Evolutionary conservation across 805 yeast species (phyloP), one percentile per base, ranked within the genome.

Genomic region (Lipomyces yamanashiensis): DNA sequence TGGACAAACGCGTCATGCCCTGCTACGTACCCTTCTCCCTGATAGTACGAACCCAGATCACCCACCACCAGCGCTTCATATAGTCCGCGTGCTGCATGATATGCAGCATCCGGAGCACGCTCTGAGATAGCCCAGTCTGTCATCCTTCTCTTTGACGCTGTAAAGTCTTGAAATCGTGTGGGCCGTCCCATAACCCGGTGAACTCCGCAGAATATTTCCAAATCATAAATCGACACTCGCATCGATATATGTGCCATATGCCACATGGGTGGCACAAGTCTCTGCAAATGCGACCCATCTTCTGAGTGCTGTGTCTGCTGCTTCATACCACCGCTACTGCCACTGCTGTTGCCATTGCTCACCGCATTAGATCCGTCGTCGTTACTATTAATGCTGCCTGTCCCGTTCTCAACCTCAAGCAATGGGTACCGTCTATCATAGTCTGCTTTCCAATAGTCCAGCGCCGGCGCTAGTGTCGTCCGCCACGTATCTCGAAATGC

Each of bases 141-240:
- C 19, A 88, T 81, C 67, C 86, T 78, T 13, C 75, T 75, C 45
- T 80, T 78, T 12, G 84, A 85, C 2, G 79, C 76, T 23, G 80
- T 80, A 67, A 84, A 81, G 62, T 84, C 87, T 0, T 77, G 72
- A 9, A 77, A 76, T 6, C 84, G 83, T 10, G 88, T 85, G 44
- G 78, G 79, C 41, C 87, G 90, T 70, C 84, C 88, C 87, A 88
- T 86, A 70, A 92, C 82, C 76, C 88, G 84, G 0, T 95, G 95
- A 7, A 91, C 89, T 0, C 97, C 97, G 1, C 92, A 87, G 74
- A 80, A 87, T 5, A 89, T 86, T 59, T 88, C 88, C 62, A 89
- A 84, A 74, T 90, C 96, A 74, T 88, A 87, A 67, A 89, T 90
- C 61, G 89, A 86, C 36, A 88, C 82, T 57, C 89, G 84, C 72